Conservation (phyloP, 1,284 basidiomycete genomes). For the Garcileccinum viscosum region DNA sequence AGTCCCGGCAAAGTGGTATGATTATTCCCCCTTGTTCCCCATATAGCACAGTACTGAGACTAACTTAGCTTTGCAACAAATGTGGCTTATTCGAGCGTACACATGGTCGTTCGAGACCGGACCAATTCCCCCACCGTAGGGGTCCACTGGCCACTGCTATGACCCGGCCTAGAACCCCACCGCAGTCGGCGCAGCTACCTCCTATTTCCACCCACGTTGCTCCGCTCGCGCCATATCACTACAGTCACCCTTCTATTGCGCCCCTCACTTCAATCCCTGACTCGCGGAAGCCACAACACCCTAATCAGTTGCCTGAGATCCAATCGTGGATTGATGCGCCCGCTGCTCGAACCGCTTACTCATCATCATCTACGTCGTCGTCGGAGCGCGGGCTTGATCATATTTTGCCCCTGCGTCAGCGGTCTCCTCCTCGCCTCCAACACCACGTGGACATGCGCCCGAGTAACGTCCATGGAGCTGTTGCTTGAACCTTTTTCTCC, state of each 20-base stretch:
- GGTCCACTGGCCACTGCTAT: slow-evolving; percentile 62
- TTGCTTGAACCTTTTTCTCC: slow-evolving; percentile 28
- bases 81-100: slow-evolving; percentile 84
- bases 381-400: slow-evolving; percentile 40
- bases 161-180: slow-evolving; percentile 42
- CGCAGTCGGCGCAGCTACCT: slow-evolving; percentile 45
- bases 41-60: slow-evolving; percentile 16
- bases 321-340: slow-evolving; percentile 44
- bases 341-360: slow-evolving; percentile 34
- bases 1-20: slow-evolving; percentile 82
- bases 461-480: slow-evolving; percentile 37
- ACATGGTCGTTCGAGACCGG: slow-evolving; percentile 77
- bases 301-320: slow-evolving; percentile 41
- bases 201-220: slow-evolving; percentile 44
- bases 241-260: slow-evolving; percentile 55
- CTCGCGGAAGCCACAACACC: slow-evolving; percentile 39
- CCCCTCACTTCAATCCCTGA: slow-evolving; percentile 46
- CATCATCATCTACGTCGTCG: slow-evolving; percentile 21
- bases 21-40: slow-evolving; percentile 23
- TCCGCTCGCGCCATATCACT: slow-evolving; percentile 51
- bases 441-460: slow-evolving; percentile 42
- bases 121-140: slow-evolving; percentile 81
- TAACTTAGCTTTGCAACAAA: slow-evolving; percentile 79
- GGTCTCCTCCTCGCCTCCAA: slow-evolving; percentile 40
- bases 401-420: slow-evolving; percentile 37